Percentiles rank a stretch among this genome's conserved stretches.
These are phyloP conservation scores for Phellinidium pouzarii DNA, from an alignment of 1,284 basidiomycete species.

Conservation along the genomic window DNA sequence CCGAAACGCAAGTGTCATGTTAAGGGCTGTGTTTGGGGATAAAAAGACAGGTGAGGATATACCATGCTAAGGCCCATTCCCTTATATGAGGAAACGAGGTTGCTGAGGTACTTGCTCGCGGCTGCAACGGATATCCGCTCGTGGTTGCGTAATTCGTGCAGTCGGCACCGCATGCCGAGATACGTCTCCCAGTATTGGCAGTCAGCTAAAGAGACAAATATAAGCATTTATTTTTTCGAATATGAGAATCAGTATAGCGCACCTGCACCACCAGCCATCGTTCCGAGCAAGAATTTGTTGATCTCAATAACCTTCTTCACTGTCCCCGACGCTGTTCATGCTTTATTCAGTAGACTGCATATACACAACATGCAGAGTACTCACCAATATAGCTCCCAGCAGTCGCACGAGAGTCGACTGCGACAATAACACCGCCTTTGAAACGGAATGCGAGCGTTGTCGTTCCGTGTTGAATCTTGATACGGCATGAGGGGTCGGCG, in stretches of 20 bases:
- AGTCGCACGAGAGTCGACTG: conserved; percentile 96
- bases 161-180: conserved; percentile 93
- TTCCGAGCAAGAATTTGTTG: conserved; percentile 96
- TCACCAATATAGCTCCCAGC: conserved; percentile 94
- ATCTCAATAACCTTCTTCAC: conserved; percentile 99
- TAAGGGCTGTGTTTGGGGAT: neutral
- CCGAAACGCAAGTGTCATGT: neutral
- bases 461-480: conserved; percentile 99
- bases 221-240: conserved; percentile 15
- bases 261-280: conserved; percentile 99
- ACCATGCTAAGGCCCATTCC: conserved; percentile 99
- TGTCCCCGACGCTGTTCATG: conserved; percentile 74
- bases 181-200: conserved; percentile 99
- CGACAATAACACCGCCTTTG: conserved; percentile 94
- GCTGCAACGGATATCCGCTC: conserved; percentile 98
- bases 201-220: conserved; percentile 50
- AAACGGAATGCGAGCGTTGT: conserved; percentile 98
- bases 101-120: conserved; percentile 95
- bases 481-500: conserved; percentile 87
- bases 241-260: conserved; percentile 23
- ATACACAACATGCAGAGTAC: conserved; percentile 24
- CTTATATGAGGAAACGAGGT: conserved; percentile 97
- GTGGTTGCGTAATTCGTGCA: conserved; percentile 95
- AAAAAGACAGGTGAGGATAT: conserved; percentile 22
- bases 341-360: neutral